Conservation (phyloP, 1,284 basidiomycete genomes). For the Rhizoctonia solani region DNA sequence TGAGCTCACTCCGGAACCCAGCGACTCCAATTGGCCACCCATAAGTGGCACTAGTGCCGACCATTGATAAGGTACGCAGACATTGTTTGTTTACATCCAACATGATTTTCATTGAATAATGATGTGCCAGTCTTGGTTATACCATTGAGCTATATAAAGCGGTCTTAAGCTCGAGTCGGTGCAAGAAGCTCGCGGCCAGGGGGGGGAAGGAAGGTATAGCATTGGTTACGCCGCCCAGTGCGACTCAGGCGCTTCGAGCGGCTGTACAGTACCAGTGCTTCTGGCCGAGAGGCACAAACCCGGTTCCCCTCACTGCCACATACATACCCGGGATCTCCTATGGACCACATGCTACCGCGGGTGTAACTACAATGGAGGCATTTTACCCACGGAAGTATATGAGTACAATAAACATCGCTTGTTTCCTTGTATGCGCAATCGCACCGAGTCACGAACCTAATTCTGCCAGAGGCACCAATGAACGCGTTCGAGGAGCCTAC, state of each 20-base stretch:
- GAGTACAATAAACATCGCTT: not conserved
- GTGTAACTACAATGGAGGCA: not conserved
- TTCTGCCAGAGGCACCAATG: constrained; percentile 16
- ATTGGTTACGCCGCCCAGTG: not conserved
- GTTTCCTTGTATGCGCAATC: not conserved
- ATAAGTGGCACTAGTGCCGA: not conserved
- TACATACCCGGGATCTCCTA: constrained; percentile 16
- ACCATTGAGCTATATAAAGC: too few relatives aligned
- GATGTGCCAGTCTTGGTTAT: too few relatives aligned
- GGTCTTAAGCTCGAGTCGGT: too few relatives aligned
- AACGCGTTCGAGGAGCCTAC: constrained; percentile 9
- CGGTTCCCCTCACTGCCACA: constrained; percentile 19
- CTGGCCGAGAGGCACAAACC: not conserved
- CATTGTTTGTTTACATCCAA: constrained; percentile 26
- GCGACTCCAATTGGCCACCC: not conserved
- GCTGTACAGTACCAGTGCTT: constrained; percentile 23
- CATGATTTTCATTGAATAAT: not conserved
- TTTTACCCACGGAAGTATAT: constrained; percentile 20
- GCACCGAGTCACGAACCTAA: not conserved
- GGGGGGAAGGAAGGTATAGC: not conserved
- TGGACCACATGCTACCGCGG: constrained; percentile 19
- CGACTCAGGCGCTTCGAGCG: constrained; percentile 10
- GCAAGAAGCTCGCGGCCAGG: too few relatives aligned
- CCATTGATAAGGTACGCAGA: constrained; percentile 28
- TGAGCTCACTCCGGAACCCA: not conserved